A percentile compares a stretch with the other conserved stretches of the same genome.
Evolutionary conservation across 208 protist genomes (phyloP).

Genomic region (Acanthamoeba castellanii): DNA sequence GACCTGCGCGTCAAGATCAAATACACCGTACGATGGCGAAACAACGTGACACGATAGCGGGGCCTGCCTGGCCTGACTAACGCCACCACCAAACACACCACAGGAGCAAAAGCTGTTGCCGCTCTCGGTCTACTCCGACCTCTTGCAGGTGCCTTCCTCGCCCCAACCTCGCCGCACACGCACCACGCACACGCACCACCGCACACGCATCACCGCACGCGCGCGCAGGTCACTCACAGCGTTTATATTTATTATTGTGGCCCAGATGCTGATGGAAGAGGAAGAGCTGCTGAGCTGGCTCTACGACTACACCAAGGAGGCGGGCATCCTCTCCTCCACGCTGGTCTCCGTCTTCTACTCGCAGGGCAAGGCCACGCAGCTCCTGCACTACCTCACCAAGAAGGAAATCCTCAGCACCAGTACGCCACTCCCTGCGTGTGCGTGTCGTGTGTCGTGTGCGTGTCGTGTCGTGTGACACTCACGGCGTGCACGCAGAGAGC

Average conservation of each 20-base stretch:
- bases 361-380: not conserved
- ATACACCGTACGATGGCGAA: not conserved
- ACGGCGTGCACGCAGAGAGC: not conserved
- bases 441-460: not conserved
- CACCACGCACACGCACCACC: not conserved
- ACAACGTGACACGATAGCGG: too few species aligned
- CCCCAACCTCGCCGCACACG: not conserved
- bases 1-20: conserved; percentile 58
- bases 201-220: not conserved
- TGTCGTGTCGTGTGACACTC: not conserved
- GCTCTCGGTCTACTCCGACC: conserved; percentile 30
- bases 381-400: conserved; percentile 1
- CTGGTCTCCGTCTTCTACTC: conserved; percentile 15
- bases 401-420: conserved; percentile 11
- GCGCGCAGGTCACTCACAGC: too few species aligned
- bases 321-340: not conserved
- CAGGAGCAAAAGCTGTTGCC: conserved; percentile 40
- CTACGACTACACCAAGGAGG: conserved; percentile 25
- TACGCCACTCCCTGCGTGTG: too few species aligned
- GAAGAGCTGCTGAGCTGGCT: conserved; percentile 44
- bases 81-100: not conserved
- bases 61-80: not conserved
- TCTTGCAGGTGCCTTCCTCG: not conserved
- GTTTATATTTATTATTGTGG: not conserved
- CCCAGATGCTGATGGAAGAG: not conserved